Evolutionary conservation across 345 rosid genomes (phyloP).

Genomic region (Arabidopsis suecica): DNA sequence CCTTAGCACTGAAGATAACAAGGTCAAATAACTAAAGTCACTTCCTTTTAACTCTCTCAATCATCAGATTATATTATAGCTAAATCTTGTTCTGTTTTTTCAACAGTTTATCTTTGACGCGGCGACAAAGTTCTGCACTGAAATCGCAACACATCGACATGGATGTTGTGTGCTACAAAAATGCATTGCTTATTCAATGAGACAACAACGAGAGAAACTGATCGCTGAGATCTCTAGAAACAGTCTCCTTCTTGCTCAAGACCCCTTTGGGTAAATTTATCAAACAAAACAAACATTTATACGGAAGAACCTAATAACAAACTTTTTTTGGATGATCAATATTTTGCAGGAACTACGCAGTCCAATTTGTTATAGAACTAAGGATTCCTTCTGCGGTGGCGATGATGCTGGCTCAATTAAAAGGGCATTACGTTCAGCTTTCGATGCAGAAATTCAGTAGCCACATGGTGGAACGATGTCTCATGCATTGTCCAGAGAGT

Average conservation of each 20-base stretch:
- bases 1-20: constrained; percentile 63
- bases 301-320: neutral
- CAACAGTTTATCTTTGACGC: constrained; percentile 58
- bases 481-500: constrained; percentile 47
- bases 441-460: constrained; percentile 64
- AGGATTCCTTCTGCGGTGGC: constrained; percentile 50
- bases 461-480: constrained; percentile 62
- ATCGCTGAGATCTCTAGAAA: constrained; percentile 53
- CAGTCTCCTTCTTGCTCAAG: constrained; percentile 61
- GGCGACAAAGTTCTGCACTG: constrained; percentile 57
- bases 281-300: neutral
- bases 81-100: constrained; percentile 9
- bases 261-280: constrained; percentile 57
- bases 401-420: constrained; percentile 54
- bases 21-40: constrained; percentile 40
- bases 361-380: constrained; percentile 61
- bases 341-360: constrained; percentile 59
- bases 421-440: constrained; percentile 64
- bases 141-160: constrained; percentile 64
- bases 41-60: neutral
- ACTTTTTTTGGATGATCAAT: neutral
- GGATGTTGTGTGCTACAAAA: constrained; percentile 72
- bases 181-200: constrained; percentile 59
- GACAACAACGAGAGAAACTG: constrained; percentile 50
- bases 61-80: neutral